Base-by-base conservation (phyloP, 345 rosid species). In the Bretschneidera sinensis region DNA sequence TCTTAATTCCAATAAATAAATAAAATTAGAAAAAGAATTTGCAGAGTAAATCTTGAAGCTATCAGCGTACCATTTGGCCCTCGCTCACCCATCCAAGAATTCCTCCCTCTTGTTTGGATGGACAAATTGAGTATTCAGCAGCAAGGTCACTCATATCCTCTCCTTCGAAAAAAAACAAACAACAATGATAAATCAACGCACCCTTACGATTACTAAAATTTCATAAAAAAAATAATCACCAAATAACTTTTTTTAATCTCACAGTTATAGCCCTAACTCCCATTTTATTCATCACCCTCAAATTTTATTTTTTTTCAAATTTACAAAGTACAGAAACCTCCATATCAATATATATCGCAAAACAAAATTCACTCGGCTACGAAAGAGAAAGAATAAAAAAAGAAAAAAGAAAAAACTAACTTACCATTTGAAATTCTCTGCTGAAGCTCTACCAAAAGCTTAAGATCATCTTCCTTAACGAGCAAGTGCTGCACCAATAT, bases 91-190 rank as follows among this genome's bases (percentile, higher is more conserved):
- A 88, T 39, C 98, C 96, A 72, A 91, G 96, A 80, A 91, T 80
- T 69, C 96, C 98, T 4, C 90, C 95, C n/a, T 82, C 83, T 54
- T 75, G 62, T 67, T 85, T 91, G 65, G 98, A 88, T 51, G 90
- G 98, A 71, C 98, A 91, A 34, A 84, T 75, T 6, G 96, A 91
- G 78, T 83, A 73, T 55, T 88, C 92, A 24, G 72, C 83, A 0
- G 96, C 96, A 62, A 92, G 96, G 60, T 92, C 95, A 71, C 90
- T 80, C 78, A 92, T 74, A 73, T 88, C 98, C 78, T 85, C 98
- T 61, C 98, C 98, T 92, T 60, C 79, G 75, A 16, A 54, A 43
- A 60, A 51, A 23, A 69, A 68, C 72, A 14, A 60, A 22, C 24
- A 58, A 65, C 4, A 61, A 22, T n/a, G 48, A 49, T 24, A 60